Conservation (phyloP, 768 basidiomycete species). For the Mycena vulgaris region DNA sequence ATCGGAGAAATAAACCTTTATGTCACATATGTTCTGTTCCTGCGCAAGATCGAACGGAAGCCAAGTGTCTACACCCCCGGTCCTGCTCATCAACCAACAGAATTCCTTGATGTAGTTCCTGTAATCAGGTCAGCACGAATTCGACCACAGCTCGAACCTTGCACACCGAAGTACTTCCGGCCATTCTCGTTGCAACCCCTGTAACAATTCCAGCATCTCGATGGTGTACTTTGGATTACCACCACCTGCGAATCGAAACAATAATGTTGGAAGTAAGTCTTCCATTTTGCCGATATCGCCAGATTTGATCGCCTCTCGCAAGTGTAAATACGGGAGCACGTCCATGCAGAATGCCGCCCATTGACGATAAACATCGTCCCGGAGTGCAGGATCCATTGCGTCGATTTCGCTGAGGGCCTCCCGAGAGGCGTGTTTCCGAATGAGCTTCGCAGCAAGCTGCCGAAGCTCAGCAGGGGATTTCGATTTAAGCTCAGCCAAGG, state of each 20-base stretch:
- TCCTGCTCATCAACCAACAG: constrained; percentile 32
- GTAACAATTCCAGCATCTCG: constrained; percentile 47
- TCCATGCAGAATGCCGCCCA: constrained; percentile 43
- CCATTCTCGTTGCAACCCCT: constrained; percentile 48
- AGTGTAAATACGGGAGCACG: constrained; percentile 43
- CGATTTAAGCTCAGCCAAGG: constrained; percentile 36
- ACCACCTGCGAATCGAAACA: constrained; percentile 46
- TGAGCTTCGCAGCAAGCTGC: constrained; percentile 36
- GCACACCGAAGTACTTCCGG: constrained; percentile 37
- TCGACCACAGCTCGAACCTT: not conserved
- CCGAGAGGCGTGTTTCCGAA: constrained; percentile 38
- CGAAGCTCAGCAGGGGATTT: constrained; percentile 39
- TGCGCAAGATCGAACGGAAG: constrained; percentile 36
- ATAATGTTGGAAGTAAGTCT: constrained; percentile 40
- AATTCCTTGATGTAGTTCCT: constrained; percentile 28
- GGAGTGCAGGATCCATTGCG: constrained; percentile 3
- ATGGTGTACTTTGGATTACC: constrained; percentile 44
- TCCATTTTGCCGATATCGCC: constrained; percentile 46
- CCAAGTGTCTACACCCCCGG: constrained; percentile 15
- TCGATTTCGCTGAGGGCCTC: constrained; percentile 35
- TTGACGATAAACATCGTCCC: constrained; percentile 36
- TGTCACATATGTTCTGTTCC: constrained; percentile 38
- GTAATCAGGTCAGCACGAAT: not conserved
- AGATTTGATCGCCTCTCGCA: constrained; percentile 42
- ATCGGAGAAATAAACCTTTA: constrained; percentile 29